Conservation (phyloP, 176 grass and related monocot species). For the Raddia guianensis region DNA sequence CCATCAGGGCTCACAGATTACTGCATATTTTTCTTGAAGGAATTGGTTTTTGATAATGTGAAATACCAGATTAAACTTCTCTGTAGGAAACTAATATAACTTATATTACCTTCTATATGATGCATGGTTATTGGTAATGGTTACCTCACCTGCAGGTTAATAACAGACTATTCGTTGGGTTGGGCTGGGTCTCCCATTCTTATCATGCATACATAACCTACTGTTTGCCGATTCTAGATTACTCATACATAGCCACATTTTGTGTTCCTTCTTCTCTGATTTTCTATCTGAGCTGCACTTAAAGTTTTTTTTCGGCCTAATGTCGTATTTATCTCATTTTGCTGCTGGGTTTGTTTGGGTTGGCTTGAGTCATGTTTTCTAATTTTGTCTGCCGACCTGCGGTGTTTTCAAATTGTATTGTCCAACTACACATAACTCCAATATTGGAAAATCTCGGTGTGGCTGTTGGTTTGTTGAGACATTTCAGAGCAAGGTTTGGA, state of each 20-base stretch:
- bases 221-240: background rate
- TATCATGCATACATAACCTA: background rate
- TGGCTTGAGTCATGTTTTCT: too few species aligned
- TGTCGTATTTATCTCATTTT: slow-evolving; percentile 23
- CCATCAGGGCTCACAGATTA: background rate
- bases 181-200: background rate
- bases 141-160: background rate
- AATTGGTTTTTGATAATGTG: background rate
- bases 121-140: background rate
- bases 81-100: background rate
- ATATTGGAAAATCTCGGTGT: slow-evolving; percentile 26
- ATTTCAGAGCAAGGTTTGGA: background rate
- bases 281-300: background rate
- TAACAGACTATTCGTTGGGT: background rate
- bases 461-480: background rate
- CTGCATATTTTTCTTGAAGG: background rate
- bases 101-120: background rate
- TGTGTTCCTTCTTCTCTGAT: too few species aligned
- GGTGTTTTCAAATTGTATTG: slow-evolving; percentile 16
- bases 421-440: background rate
- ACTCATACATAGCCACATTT: background rate
- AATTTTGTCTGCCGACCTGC: background rate
- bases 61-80: background rate
- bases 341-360: background rate
- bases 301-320: background rate